Conservation (phyloP, 176 grass and related monocot species). For the Musa troglodytarum region DNA sequence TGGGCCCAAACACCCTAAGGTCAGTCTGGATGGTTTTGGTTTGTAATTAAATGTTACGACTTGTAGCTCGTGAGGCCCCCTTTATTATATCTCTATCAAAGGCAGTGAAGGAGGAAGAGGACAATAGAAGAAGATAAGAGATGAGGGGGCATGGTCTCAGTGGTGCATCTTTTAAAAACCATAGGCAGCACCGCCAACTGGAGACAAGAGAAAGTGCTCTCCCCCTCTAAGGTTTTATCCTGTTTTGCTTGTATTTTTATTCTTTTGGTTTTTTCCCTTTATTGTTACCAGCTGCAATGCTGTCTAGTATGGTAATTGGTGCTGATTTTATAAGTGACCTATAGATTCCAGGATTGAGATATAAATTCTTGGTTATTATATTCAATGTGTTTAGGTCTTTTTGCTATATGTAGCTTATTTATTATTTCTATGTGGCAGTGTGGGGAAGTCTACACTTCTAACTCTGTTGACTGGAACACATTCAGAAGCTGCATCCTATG, state of each 20-base stretch:
- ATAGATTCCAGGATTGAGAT: neutral
- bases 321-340: neutral
- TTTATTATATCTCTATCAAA: neutral
- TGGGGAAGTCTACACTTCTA: slow-evolving; percentile 97
- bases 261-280: neutral
- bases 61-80: too few species aligned
- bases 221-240: neutral
- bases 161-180: neutral
- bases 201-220: neutral
- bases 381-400: neutral
- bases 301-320: neutral
- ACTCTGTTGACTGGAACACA: slow-evolving; percentile 95
- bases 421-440: slow-evolving; percentile 43
- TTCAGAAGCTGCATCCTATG: slow-evolving; percentile 99
- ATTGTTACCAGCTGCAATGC: neutral
- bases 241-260: neutral
- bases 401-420: neutral
- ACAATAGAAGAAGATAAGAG: too few species aligned
- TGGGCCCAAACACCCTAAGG: too few species aligned
- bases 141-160: neutral
- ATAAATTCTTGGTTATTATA: too few species aligned
- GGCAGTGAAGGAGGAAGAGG: neutral
- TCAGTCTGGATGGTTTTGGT: too few species aligned
- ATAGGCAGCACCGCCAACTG: neutral
- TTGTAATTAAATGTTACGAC: too few species aligned